Evolutionary conservation across 139 green algal species (phyloP), one percentile per base, ranked within the genome.

Genomic region (Gonium pectorale): DNA sequence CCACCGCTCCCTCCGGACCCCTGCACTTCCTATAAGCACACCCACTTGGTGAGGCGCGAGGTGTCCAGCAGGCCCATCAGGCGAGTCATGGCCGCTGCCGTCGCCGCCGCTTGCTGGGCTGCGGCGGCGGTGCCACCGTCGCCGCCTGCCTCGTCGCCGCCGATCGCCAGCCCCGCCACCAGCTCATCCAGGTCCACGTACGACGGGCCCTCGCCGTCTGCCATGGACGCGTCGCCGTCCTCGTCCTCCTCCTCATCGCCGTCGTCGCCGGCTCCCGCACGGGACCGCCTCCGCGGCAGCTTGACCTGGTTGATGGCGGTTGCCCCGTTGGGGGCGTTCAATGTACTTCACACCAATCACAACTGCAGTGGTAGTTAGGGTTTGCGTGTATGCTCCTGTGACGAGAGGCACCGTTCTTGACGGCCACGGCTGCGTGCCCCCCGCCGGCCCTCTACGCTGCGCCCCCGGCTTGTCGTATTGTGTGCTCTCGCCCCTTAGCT

Each of bases 141-240:
- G 31, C 29, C 40, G n/a, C 17, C 43, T 56, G 49, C 40, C 19
- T 26, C 41, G 29, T 5, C 77, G 4, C 41, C 68, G n/a, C 43
- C 77, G 83, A 21, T 38, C 24, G 31, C 54, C 51, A 73, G 43
- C 4, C 72, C 73, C 17, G 67, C 86, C 49, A 80, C 54, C 46
- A 80, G 77, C 2, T 77, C 86, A 2, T 87, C 89, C 40, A 86
- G 41, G 49, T 82, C 81, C n/a, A 78, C 54, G 79, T 56, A 41
- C 21, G 35, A 37, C n/a, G 24, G 56, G 26, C 31, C 3, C n/a
- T 26, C n/a, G 6, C 6, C 52, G 35, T 67, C n/a, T 22, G 43
- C 11, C 59, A 27, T 69, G 1, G 5, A 17, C n/a, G 37, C 44
- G 13, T 78, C 69, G 2, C n/a, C 69, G 0, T 33, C 74, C 27